phyloP scores from a whole-genome alignment of 495 filamentous ascomycete species.

The Aspergillus taichungensis region DNA sequence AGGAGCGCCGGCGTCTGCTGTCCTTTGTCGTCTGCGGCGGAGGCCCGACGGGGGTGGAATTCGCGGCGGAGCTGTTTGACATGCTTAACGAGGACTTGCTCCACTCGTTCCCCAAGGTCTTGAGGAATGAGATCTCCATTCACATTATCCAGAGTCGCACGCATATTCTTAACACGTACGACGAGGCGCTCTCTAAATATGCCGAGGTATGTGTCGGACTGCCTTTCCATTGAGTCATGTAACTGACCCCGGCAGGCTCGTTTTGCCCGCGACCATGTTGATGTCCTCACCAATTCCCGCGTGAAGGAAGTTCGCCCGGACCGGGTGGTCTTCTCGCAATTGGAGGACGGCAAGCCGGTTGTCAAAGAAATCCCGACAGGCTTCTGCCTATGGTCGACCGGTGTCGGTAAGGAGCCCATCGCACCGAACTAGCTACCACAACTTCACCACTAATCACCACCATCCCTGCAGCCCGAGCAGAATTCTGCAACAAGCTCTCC shows the following conservation, averaged over 20 bases:
- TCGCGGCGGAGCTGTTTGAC: conserved; percentile 93
- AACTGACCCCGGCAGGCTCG: conserved; percentile 33
- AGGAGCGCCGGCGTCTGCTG: conserved; percentile 76
- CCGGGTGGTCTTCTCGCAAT: conserved; percentile 80
- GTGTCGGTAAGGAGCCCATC: conserved; percentile 50
- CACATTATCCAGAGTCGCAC: conserved; percentile 90
- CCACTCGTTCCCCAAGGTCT: conserved; percentile 71
- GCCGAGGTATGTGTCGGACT: conserved; percentile 52
- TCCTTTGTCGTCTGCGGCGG: conserved; percentile 95
- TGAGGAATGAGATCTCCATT: conserved; percentile 94
- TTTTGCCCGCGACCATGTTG: conserved; percentile 83
- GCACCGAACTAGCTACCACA: not conserved
- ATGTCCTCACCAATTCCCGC: conserved; percentile 82
- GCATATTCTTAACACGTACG: conserved; percentile 98
- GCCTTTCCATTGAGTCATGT: conserved; percentile 8
- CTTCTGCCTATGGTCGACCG: conserved; percentile 97
- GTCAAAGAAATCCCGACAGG: conserved; percentile 92
- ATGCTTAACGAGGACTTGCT: conserved; percentile 92
- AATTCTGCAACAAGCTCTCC: conserved; percentile 66
- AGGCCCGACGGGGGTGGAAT: conserved; percentile 94
- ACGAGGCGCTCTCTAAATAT: conserved; percentile 85
- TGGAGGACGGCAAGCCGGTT: conserved; percentile 61
- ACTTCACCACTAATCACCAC: not conserved
- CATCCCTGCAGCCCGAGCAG: conserved; percentile 56
- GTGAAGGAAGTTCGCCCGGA: conserved; percentile 82